Base-by-base conservation (phyloP, 1,284 basidiomycete species). In the Tilletia horrida region DNA sequence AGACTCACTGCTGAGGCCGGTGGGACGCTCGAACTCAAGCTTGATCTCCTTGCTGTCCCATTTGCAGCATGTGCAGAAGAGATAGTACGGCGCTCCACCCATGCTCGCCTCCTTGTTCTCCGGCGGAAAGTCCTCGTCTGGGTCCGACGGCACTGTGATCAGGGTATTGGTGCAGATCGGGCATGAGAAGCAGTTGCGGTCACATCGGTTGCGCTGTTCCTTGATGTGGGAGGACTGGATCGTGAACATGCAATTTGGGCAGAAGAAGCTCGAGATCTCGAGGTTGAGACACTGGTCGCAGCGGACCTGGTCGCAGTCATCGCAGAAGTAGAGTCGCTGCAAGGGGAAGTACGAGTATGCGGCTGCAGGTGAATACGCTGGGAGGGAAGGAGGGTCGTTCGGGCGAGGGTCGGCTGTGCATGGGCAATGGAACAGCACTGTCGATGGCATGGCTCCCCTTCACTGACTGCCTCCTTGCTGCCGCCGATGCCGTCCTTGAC, bases 201-300 rank as follows among this genome's bases (percentile, higher is more conserved):
- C 92, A 82, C 96, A 98, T 90, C 93, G 87, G 78, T 96, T 97
- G 86, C 93, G 94, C 83, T 98, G 94, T 7, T 89, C 92, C 70
- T 94, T 87, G 8, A 98, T 93, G 77, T 92, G 95, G 1, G 96
- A 93, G 76, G 90, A 91, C 0, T 95, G 96, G 3, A 98, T 95
- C 78, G 98, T 96, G 82, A 98, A 98, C n/a, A 97, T 85, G 82
- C 96, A 99, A 82, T 95, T 94, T 25, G 96, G 96, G 80, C 96
- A 99, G 82, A 92, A 97, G 83, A 97, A 97, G 65, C 91, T 91
- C 79, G 92, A 91, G 79, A 97, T 90, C 86, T 99, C 96, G 64
- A 92, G 85, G 3, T 89, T 87, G 8, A 96, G 91, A 77, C 96
- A 98, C 73, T 89, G 87, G 79, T 94, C 90, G 81, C 96, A 99